A percentile compares a stretch with the other conserved stretches of the same genome.
These are phyloP conservation scores for Aureobasidium melanogenum DNA, from an alignment of 2,329 filamentous ascomycete species.

Conservation along the genomic window DNA sequence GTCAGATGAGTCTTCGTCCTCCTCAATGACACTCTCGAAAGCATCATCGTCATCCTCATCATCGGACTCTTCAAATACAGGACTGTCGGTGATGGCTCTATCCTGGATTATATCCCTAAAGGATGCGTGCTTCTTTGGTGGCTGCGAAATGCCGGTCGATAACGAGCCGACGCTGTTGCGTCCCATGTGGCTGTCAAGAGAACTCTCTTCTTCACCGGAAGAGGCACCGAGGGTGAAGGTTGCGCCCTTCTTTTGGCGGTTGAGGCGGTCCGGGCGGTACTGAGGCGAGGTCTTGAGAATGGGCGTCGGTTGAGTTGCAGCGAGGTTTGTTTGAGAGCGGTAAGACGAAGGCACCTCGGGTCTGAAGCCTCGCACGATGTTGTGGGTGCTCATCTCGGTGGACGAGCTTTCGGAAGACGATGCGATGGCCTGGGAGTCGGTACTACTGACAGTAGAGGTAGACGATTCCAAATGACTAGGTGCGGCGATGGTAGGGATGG, in stretches of 20 bases:
- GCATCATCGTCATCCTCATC: conserved; percentile 52
- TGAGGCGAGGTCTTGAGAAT: conserved; percentile 48
- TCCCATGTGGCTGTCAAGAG: conserved; percentile 55
- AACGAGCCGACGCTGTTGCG: conserved; percentile 45
- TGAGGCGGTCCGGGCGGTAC: conserved; percentile 18
- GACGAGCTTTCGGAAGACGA: conserved; percentile 52
- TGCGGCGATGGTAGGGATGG: neutral
- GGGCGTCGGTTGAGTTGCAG: conserved; percentile 42
- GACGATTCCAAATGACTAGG: conserved; percentile 48
- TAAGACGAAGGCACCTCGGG: conserved; percentile 64
- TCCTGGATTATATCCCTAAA: conserved; percentile 70
- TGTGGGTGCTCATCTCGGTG: conserved; percentile 53
- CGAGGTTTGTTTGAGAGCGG: conserved; percentile 51
- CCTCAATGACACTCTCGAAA: conserved; percentile 73
- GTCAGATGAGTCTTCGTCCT: conserved; percentile 38
- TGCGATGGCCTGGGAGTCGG: conserved; percentile 29
- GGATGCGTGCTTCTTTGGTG: conserved; percentile 66
- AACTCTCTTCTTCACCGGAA: conserved; percentile 78
- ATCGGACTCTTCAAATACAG: conserved; percentile 51
- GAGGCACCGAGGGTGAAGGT: conserved; percentile 68
- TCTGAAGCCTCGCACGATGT: conserved; percentile 78
- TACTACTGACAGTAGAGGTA: conserved; percentile 44
- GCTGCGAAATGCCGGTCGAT: conserved; percentile 43
- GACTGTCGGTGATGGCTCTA: conserved; percentile 54
- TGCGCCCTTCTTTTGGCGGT: conserved; percentile 45